Base-by-base conservation (phyloP, 345 rosid genomes). In the Lepidium africanum region DNA sequence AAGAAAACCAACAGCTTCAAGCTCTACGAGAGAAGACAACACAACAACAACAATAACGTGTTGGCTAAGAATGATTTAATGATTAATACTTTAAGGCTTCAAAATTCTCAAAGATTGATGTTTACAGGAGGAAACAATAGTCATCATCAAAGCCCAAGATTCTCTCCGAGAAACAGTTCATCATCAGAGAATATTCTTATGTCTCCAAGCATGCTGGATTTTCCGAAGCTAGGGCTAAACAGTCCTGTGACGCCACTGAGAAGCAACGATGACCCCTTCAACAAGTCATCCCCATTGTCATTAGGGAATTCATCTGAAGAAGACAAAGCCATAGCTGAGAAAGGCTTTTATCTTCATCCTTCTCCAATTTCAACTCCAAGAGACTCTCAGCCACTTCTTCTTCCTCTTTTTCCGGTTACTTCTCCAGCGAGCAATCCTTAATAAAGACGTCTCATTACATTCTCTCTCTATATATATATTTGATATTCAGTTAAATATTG, bases 191-290 rank as follows among this genome's bases (percentile, higher is more conserved):
- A 60, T 51, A 43, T 48, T 55, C 81, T 91, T 70, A 63, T 91
- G 77, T 94, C 99, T 30, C 99, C 99, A 13, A 89, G 96, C 77
- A 61, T 86, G 90, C 91, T 94, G 36, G 92, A 91, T 40, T 94
- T 94, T 73, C 97, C 99, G 0, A 91, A 84, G 70, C 82, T 94
- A 57, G 86, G 87, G 10, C 88, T 94, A 53, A 76, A 76, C 63
- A 91, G 96, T 58, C 97, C 96, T n/a, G 95, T 93, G 38, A 92
- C 99, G 8, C 89, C 96, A 30, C 71, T 86, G 25, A 85, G 73
- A 52, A 74, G 73, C 77, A 70, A 65, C 47, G 77, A 67, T 55
- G 80, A 72, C 62, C 77, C 67, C 30, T 77, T 77, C 69, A 72
- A 77, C 77, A 85, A 72, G 80, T 78, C 86, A 42, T 84, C 93